Percentiles rank a stretch among this genome's conserved stretches.
These are phyloP conservation scores for Pharnaceum exiguum DNA, from an alignment of 148 eudicot genomes.

Conservation along the genomic window DNA sequence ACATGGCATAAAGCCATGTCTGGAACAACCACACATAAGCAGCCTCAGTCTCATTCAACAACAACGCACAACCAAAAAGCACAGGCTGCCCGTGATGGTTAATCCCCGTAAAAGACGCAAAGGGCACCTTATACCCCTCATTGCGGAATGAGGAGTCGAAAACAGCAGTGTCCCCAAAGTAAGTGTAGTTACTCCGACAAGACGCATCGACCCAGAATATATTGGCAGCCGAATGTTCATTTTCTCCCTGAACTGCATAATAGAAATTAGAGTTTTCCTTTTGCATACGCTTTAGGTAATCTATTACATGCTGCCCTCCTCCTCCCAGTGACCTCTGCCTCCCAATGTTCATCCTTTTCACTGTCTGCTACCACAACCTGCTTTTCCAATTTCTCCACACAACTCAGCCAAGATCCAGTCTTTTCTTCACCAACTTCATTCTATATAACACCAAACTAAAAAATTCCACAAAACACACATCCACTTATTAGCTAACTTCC, in stretches of 20 bases:
- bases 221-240: slow-evolving; percentile 20
- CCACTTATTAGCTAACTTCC: no score
- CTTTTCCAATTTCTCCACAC: slow-evolving; percentile 12
- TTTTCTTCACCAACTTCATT: no score
- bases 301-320: slow-evolving; percentile 28
- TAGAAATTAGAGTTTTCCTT: slow-evolving; percentile 32
- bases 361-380: no score
- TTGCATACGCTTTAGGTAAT: slow-evolving; percentile 34
- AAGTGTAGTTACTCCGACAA: slow-evolving; percentile 27
- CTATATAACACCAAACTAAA: no score
- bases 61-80: slow-evolving; percentile 40
- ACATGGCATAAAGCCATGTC: slow-evolving; percentile 39
- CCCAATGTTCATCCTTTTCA: slow-evolving; percentile 24
- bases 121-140: slow-evolving; percentile 28
- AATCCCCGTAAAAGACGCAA: slow-evolving; percentile 33
- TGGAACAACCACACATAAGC: slow-evolving; percentile 35
- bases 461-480: no score
- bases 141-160: slow-evolving; percentile 30
- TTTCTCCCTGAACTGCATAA: slow-evolving; percentile 31
- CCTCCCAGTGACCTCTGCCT: slow-evolving; percentile 24
- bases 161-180: slow-evolving; percentile 36
- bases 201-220: slow-evolving; percentile 39
- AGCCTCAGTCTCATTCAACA: slow-evolving; percentile 30
- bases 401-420: not conserved
- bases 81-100: slow-evolving; percentile 47